These are phyloP conservation scores for Mallotus japonicus DNA, from an alignment of 441 rosid genomes.

Conservation along the genomic window DNA sequence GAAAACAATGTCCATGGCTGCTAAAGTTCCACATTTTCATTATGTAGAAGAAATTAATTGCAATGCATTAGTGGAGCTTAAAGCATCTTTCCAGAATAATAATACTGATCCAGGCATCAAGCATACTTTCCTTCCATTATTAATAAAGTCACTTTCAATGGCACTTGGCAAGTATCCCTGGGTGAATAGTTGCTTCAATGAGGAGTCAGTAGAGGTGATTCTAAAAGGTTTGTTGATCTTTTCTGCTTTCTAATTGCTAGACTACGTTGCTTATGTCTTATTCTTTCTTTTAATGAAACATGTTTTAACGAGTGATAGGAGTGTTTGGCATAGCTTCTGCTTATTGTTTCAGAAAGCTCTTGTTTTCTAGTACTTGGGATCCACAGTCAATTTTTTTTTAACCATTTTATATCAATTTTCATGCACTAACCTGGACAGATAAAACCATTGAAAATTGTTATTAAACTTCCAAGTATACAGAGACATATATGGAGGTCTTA, in stretches of 20 bases:
- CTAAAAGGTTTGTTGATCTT: conserved; percentile 58
- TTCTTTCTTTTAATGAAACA: not conserved
- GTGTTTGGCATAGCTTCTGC: too few species aligned
- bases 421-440: not conserved
- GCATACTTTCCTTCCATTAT: conserved; percentile 75
- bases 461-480: not conserved
- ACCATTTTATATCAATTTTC: not conserved
- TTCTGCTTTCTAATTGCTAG: conserved; percentile 1
- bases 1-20: conserved; percentile 87
- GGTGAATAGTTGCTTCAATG: conserved; percentile 84
- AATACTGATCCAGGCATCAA: conserved; percentile 62
- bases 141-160: conserved; percentile 83
- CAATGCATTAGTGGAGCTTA: conserved; percentile 67
- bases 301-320: not conserved
- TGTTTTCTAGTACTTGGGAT: not conserved
- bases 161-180: conserved; percentile 72
- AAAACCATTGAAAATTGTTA: not conserved
- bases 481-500: not conserved
- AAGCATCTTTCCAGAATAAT: conserved; percentile 61
- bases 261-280: not conserved
- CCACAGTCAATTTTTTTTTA: not conserved
- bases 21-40: conserved; percentile 89
- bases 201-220: conserved; percentile 68
- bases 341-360: not conserved
- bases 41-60: conserved; percentile 92